Evolutionary conservation across 2,329 filamentous ascomycete genomes (phyloP).

Genomic region (Aspergillus sergii): DNA sequence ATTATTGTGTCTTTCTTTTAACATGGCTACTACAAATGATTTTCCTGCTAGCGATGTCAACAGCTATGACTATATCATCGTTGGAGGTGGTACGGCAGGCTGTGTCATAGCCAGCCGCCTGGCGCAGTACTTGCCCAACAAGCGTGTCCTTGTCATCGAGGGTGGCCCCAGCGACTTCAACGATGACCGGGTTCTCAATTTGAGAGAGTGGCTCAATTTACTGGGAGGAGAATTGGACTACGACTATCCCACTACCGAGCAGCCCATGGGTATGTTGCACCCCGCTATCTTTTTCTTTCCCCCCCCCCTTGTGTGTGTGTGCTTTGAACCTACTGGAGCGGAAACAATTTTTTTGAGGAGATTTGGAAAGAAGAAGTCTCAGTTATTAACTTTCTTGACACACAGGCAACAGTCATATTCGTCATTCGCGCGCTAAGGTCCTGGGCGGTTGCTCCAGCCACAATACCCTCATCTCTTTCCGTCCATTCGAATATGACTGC

Average conservation of each 20-base stretch:
- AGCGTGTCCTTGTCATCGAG: constrained; percentile 81
- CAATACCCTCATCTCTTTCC: constrained; percentile 92
- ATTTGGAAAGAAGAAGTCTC: neutral
- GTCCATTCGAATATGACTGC: constrained; percentile 86
- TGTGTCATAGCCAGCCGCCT: constrained; percentile 81
- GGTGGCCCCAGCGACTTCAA: constrained; percentile 87
- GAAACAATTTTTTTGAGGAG: neutral
- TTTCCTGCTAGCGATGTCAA: constrained; percentile 66
- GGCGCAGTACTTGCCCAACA: constrained; percentile 79
- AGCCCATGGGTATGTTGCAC: constrained; percentile 67
- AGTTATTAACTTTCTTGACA: neutral
- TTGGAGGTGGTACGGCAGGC: constrained; percentile 83
- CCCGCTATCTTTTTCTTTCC: neutral
- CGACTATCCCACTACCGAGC: constrained; percentile 86
- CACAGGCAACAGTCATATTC: constrained; percentile 82
- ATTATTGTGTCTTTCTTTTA: constrained; percentile 28
- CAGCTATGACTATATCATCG: constrained; percentile 81
- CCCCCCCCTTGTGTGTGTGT: too few species aligned
- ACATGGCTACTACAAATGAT: constrained; percentile 66
- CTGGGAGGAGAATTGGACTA: constrained; percentile 88
- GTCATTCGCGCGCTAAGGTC: constrained; percentile 89
- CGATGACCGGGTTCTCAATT: constrained; percentile 81
- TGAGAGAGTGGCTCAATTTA: constrained; percentile 83
- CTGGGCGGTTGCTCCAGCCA: constrained; percentile 90
- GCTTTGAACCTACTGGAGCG: neutral